phyloP scores from a whole-genome alignment of 805 yeast genomes.

The Hyphopichia homilentoma region DNA sequence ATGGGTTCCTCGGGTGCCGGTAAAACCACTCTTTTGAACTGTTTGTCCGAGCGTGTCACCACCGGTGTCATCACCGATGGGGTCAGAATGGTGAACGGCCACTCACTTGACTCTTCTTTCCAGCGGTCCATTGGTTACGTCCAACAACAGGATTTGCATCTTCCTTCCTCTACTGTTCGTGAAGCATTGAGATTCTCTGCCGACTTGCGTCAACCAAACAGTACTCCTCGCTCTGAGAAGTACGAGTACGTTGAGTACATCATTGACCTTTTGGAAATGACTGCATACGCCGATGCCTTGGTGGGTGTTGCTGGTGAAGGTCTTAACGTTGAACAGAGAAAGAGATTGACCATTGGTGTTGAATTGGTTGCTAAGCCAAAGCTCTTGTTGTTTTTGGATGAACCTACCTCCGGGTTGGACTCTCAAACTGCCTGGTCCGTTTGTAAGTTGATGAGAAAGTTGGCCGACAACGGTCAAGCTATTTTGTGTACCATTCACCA shows the following conservation, averaged over 20 bases:
- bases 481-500: conserved; percentile 68
- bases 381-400: conserved; percentile 36
- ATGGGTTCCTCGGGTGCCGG: conserved; percentile 92
- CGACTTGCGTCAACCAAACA: conserved; percentile 62
- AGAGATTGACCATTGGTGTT: conserved; percentile 39
- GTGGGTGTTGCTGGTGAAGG: conserved; percentile 75
- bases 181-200: conserved; percentile 75
- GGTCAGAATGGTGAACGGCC: conserved; percentile 60
- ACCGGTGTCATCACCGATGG: conserved; percentile 72
- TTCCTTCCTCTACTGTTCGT: conserved; percentile 65
- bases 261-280: conserved; percentile 65
- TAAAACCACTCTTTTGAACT: conserved; percentile 72
- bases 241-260: conserved; percentile 65
- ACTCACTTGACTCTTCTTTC: conserved; percentile 59
- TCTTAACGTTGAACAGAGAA: conserved; percentile 39
- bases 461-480: conserved; percentile 40
- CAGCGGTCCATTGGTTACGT: conserved; percentile 77
- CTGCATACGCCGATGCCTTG: conserved; percentile 68
- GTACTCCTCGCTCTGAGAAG: conserved; percentile 56
- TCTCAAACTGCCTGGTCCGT: conserved; percentile 43
- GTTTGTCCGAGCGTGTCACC: conserved; percentile 66
- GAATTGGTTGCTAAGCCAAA: conserved; percentile 40
- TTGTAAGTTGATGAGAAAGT: conserved; percentile 37
- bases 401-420: conserved; percentile 43
- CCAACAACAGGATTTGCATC: conserved; percentile 77